Evolutionary conservation across 2,329 filamentous ascomycete species (phyloP), one percentile per base, ranked within the genome.

Genomic region (Penicillium hordei): DNA sequence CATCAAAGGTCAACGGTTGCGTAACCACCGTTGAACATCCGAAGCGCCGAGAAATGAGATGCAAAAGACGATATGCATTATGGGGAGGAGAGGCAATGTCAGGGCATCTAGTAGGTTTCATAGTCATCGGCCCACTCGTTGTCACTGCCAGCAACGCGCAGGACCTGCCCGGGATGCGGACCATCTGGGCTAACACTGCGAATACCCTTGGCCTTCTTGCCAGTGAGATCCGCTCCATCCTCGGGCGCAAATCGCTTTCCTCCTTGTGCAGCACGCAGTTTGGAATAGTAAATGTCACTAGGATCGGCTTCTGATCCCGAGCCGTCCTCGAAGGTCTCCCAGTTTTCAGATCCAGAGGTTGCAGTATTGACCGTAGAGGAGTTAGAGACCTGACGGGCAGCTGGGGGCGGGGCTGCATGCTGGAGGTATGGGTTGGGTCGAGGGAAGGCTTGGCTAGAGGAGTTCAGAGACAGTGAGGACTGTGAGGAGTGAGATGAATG

Each of bases 241-340:
- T 80, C 72, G 39, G 74, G 70, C 17, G 75, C 71, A 61, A 84
- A 81, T 45, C 88, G 83, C 77, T 91, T 93, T 65, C 82, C 49
- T 42, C 55, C 82, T 36, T 86, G 83, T 6, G 87, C 82, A 33
- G 87, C 86, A 57, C 88, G 84, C 53, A 93, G 78, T 74, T 90
- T 91, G 63, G 90, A 89, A 69, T 91, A 91, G 74, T 96, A 95
- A 10, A 86, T 82, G 60, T 94, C 90, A 4, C 87, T 87, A 0
- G 84, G 84, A 71, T 96, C 92, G 25, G 80, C 79, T 70, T 93
- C 90, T 0, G 83, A 81, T 67, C 91, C 89, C 0, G 89, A 91
- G 64, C 83, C 86, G 72, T 96, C 91, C 66, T 94, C 93, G 68
- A 94, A 97, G 10, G 93, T 96, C 76, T 97, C 93, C 93, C 93